A percentile compares a stretch with the other conserved stretches of the same genome.
phyloP scores from a whole-genome alignment of 345 rosid genomes.

The Citropsis articulata region DNA sequence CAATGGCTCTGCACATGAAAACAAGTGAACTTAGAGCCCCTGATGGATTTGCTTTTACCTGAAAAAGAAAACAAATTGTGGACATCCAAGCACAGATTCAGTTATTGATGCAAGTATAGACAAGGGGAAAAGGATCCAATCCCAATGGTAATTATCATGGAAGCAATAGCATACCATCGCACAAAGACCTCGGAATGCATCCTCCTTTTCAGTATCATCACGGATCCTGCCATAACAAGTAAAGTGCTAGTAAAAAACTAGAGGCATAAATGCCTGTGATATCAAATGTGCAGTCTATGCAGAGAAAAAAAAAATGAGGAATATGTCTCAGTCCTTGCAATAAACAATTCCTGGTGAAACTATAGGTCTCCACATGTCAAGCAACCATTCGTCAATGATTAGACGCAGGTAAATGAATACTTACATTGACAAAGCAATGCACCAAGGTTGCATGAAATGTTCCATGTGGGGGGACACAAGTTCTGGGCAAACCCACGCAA shows the following conservation, averaged over 20 bases:
- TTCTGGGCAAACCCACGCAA: slow-evolving; percentile 98
- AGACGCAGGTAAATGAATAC: slow-evolving; percentile 22
- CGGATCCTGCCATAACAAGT: slow-evolving; percentile 62
- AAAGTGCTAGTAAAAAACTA: slow-evolving; percentile 7
- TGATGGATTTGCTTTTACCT: slow-evolving; percentile 91
- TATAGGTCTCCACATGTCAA: neutral
- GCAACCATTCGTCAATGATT: neutral
- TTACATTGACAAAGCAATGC: slow-evolving; percentile 83
- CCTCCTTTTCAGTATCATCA: slow-evolving; percentile 97
- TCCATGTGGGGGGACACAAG: slow-evolving; percentile 96
- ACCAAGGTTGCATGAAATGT: slow-evolving; percentile 98
- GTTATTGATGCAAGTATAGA: neutral
- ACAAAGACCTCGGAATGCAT: slow-evolving; percentile 95
- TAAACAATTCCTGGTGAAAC: neutral
- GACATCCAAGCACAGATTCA: slow-evolving; percentile 10
- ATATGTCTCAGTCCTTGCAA: neutral
- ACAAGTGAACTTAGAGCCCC: slow-evolving; percentile 89
- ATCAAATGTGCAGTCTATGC: neutral
- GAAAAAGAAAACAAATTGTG: slow-evolving; percentile 12
- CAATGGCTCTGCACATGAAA: slow-evolving; percentile 84
- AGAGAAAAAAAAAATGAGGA: neutral
- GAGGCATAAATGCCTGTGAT: neutral
- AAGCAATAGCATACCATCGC: slow-evolving; percentile 63
- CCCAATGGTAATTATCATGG: neutral
- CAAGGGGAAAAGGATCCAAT: neutral